Base-by-base conservation (phyloP, 2,329 filamentous ascomycete species). In the Penicillium expansum region DNA sequence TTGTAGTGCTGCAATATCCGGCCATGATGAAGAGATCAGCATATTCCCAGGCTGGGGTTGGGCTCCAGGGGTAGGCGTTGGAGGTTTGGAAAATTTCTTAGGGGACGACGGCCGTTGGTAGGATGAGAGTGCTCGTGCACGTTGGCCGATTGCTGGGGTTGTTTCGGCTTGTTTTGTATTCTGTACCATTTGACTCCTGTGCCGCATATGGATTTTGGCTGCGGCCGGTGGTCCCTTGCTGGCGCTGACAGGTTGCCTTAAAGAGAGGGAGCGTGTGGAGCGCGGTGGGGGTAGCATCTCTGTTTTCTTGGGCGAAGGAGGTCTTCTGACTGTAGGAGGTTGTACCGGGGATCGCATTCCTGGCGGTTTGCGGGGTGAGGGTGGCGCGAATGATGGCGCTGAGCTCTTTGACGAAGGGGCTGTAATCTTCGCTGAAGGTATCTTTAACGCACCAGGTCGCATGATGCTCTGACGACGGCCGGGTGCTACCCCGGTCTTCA, bases 41-140 rank as follows among this genome's bases (percentile, higher is more conserved):
- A 63, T 63, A 32, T 60, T 45, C 41, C 59, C 61, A n/a, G 57
- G 14, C 14, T 62, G 62, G 16, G 62, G 13, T 42, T 58, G 35
- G 22, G 60, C 39, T 11, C 56, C 52, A 37, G 60, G 56, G 5
- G 60, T 63, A 16, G 61, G 59, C 6, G 64, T 63, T 20, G 67
- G 56, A 5, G 67, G 67, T 44, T 69, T 71, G 16, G 47, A 57
- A 11, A 60, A 54, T 60, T 77, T 78, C 58, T 73, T 76, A 13
- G 73, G 74, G 9, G 70, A 74, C 49, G 67, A 72, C 10, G 70
- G 69, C 58, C 76, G 75, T 58, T 77, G 75, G 44, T 70, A 71
- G 1, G 69, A 74, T 18, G 71, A 67, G 49, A 75, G 73, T 20
- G 70, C 60, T 43, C 71, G 71, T 16, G 62, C 29, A 37, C 64